Evolutionary conservation across 768 basidiomycete genomes (phyloP), one percentile per base, ranked within the genome.

Genomic region (Lepiota subincarnata): DNA sequence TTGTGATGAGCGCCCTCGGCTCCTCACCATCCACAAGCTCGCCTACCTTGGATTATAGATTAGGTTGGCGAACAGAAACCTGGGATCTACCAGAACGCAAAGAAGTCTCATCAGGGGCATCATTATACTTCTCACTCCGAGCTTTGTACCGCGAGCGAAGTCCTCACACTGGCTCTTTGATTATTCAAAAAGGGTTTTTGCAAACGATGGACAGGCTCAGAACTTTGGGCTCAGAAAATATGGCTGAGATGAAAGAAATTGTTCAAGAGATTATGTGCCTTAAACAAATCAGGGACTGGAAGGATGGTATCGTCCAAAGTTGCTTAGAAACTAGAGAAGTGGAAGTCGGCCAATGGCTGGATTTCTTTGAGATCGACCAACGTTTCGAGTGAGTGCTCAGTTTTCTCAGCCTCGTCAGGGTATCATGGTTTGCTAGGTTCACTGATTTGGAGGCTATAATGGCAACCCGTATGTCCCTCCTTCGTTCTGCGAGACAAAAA

Each of bases 31-130:
- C 70, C n/a, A 62, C 60, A 54, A 61, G 56, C 20, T 64, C 76
- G 13, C 70, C 80, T 0, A 71, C 74, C 40, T 77, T 89, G 73
- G 80, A 74, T 31, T 94, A 92, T 67, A 79, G 83, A 37, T 74
- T 98, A 1, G 97, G 89, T 13, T 98, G 97, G 97, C 79, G 95
- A 42, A 96, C 94, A 0, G 91, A 89, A 56, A 87, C 85, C 1
- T 99, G 97, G 97, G 95, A 98, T 68, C 72, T 99, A 20, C 95
- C 95, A 0, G 81, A 89, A 45, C 73, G 74, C 8, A 67, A 68
- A 1, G 68, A 73, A 49, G 69, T 70, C 19, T 72, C 72, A 22
- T 66, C 82, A 7, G 82, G 81, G 19, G 75, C 79, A 12, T 70
- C 84, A 1, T 71, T 98, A 3, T 99, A 96, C 67, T 74, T 78